phyloP scores from a whole-genome alignment of 257 asterid species.

The Solanum ossicruentum region DNA sequence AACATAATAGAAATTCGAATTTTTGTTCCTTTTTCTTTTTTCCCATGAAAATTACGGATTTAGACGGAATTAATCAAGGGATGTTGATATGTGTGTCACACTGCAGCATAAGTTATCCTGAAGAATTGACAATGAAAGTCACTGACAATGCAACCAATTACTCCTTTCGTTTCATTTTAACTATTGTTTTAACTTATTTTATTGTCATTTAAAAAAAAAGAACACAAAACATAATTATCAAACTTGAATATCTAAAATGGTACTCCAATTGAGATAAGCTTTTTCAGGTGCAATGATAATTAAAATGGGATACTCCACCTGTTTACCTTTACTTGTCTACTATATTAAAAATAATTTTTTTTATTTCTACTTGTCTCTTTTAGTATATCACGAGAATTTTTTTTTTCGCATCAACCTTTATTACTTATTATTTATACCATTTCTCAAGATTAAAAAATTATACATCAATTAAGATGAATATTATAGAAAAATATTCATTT shows the following conservation, averaged over 20 bases:
- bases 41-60: neutral
- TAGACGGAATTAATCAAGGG: neutral
- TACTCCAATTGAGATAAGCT: neutral
- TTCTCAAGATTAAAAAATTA: too few relatives aligned
- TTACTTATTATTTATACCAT: too few relatives aligned
- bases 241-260: neutral
- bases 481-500: too few relatives aligned
- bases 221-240: neutral
- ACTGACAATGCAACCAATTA: neutral
- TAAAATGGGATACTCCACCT: neutral
- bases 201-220: too few relatives aligned
- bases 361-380: too few relatives aligned
- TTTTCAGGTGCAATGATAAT: neutral
- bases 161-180: neutral
- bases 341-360: too few relatives aligned
- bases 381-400: too few relatives aligned
- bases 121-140: neutral
- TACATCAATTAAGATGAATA: too few relatives aligned
- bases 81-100: constrained; percentile 19
- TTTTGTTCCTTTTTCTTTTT: too few relatives aligned
- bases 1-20: neutral
- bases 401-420: too few relatives aligned
- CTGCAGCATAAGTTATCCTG: constrained; percentile 10
- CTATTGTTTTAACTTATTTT: too few relatives aligned
- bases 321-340: too few relatives aligned